Evolutionary conservation across 2,329 filamentous ascomycete species (phyloP).

Genomic region (Didymella arachidicola): DNA sequence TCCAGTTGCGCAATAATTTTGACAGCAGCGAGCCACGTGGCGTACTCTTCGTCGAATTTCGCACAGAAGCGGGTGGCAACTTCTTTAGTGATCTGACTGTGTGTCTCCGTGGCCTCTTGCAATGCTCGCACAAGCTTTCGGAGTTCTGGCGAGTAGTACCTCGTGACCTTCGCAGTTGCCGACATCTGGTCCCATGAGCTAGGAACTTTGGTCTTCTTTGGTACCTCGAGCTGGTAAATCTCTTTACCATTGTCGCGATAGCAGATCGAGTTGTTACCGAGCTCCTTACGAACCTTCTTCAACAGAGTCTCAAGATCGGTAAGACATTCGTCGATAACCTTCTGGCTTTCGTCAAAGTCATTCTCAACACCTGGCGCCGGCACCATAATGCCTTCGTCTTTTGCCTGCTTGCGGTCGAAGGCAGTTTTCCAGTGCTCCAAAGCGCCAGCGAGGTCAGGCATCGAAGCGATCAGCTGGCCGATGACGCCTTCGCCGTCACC

Average conservation of each 20-base stretch:
- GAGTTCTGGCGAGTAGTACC: slow-evolving; percentile 90
- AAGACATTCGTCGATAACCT: slow-evolving; percentile 78
- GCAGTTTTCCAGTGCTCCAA: slow-evolving; percentile 89
- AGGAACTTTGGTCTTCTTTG: slow-evolving; percentile 85
- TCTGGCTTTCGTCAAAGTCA: slow-evolving; percentile 87
- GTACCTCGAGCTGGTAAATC: slow-evolving; percentile 93
- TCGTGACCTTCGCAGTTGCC: slow-evolving; percentile 85
- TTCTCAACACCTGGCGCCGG: slow-evolving; percentile 88
- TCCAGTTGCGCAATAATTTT: slow-evolving; percentile 91
- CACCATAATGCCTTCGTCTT: slow-evolving; percentile 80
- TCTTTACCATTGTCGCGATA: slow-evolving; percentile 87
- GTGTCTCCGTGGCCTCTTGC: slow-evolving; percentile 93
- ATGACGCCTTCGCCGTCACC: slow-evolving; percentile 83
- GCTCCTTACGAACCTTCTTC: slow-evolving; percentile 72
- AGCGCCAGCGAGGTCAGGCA: slow-evolving; percentile 81
- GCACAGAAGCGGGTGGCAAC: slow-evolving; percentile 83
- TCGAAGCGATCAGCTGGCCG: slow-evolving; percentile 79
- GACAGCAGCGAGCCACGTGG: slow-evolving; percentile 86
- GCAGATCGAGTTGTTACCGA: slow-evolving; percentile 71
- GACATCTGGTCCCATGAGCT: slow-evolving; percentile 96
- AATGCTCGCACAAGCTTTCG: slow-evolving; percentile 82
- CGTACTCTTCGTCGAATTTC: slow-evolving; percentile 87
- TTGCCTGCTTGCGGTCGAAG: slow-evolving; percentile 83
- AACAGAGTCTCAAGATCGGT: slow-evolving; percentile 75
- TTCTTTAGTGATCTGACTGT: slow-evolving; percentile 88